A percentile compares a stretch with the other conserved stretches of the same genome.
These are phyloP conservation scores for Wickerhamomyces tratensis DNA, from an alignment of 805 yeast species.

Conservation along the genomic window DNA sequence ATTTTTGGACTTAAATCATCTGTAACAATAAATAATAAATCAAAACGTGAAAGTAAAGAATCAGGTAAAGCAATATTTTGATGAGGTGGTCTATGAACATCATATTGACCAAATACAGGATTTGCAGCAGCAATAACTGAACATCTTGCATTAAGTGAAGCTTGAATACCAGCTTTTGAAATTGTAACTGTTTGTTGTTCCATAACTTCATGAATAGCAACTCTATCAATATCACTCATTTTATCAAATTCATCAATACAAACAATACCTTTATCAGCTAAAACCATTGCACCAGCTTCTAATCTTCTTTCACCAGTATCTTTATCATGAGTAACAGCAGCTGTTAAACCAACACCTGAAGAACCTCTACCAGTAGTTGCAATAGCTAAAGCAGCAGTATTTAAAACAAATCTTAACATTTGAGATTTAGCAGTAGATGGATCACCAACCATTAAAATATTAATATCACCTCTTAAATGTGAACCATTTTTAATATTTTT, in stretches of 20 bases:
- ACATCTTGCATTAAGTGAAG: conserved; percentile 92
- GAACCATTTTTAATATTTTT: conserved; percentile 92
- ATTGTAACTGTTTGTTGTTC: conserved; percentile 98
- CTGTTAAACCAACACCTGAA: conserved; percentile 99
- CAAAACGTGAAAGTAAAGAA: conserved; percentile 93
- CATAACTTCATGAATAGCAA: conserved; percentile 99
- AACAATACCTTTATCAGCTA: conserved; percentile 94
- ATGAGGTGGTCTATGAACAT: conserved; percentile 91
- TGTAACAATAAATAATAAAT: conserved; percentile 87
- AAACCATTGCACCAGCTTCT: conserved; percentile 99
- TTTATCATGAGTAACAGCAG: conserved; percentile 93
- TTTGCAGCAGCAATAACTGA: conserved; percentile 97
- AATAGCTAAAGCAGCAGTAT: conserved; percentile 90
- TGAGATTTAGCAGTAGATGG: conserved; percentile 98
- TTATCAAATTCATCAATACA: conserved; percentile 99
- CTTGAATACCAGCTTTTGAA: conserved; percentile 97
- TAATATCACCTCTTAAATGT: conserved; percentile 96
- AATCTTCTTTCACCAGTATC: conserved; percentile 95
- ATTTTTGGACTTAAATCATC: conserved; percentile 83
- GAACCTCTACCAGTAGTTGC: conserved; percentile 99
- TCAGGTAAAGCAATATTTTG: conserved; percentile 95
- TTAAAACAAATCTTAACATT: conserved; percentile 84
- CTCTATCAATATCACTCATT: conserved; percentile 94
- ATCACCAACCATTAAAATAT: conserved; percentile 94
- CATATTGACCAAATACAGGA: conserved; percentile 95